These are phyloP conservation scores for Mortierella claussenii DNA, from an alignment of 192 early-diverging fungal species.

Conservation along the genomic window DNA sequence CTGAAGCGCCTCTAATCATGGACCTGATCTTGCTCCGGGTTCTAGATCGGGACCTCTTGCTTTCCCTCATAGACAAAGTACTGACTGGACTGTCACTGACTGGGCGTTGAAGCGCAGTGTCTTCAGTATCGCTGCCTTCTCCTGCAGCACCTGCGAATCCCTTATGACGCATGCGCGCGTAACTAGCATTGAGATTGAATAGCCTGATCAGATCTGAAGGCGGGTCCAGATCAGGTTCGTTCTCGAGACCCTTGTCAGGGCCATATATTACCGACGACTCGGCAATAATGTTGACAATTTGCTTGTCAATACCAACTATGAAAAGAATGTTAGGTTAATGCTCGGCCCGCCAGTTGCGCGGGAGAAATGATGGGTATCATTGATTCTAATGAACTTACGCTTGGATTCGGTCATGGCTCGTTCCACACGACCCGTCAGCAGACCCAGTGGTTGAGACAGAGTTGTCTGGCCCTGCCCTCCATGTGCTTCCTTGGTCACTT, in stretches of 20 bases:
- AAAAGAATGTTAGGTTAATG: background rate
- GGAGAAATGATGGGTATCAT: no score
- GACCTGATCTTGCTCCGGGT: conserved; percentile 20
- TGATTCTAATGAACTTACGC: no score
- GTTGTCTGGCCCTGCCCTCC: background rate
- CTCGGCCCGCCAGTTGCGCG: no score
- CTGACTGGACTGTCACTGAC: background rate
- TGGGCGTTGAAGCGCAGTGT: background rate
- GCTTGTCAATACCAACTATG: conserved; percentile 46
- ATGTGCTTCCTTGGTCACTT: background rate
- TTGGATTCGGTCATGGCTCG: conserved; percentile 45
- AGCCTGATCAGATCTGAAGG: conserved; percentile 9
- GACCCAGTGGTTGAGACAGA: conserved; percentile 10
- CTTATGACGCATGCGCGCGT: conserved; percentile 6
- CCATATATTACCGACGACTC: conserved; percentile 41
- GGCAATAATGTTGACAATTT: conserved; percentile 45
- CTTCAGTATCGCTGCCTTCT: background rate
- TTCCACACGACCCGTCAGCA: conserved; percentile 33
- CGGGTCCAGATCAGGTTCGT: conserved; percentile 32
- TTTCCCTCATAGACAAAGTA: background rate
- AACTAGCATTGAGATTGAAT: conserved; percentile 34
- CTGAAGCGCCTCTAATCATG: conserved; percentile 5
- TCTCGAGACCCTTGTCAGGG: conserved; percentile 31
- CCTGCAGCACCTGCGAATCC: no score
- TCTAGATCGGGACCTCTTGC: conserved; percentile 9